These are phyloP conservation scores for Nakazawaea holstii DNA, from an alignment of 805 yeast species.

Conservation along the genomic window DNA sequence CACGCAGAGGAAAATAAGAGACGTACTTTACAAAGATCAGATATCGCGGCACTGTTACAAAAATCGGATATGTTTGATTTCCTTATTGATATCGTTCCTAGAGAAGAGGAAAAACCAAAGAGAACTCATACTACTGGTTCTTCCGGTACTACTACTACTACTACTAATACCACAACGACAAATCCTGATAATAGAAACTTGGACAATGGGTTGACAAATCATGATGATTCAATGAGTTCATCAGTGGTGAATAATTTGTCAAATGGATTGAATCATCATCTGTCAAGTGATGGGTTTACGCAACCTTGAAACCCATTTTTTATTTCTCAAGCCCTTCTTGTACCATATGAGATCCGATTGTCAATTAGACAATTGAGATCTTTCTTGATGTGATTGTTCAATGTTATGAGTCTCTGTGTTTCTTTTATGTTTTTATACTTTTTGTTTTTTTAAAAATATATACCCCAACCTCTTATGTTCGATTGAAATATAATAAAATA, in stretches of 20 bases:
- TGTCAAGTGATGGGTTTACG: neutral
- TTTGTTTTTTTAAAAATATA: neutral
- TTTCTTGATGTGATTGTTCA: neutral
- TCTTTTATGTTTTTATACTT: neutral
- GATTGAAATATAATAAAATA: neutral
- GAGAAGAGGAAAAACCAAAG: conserved; percentile 70
- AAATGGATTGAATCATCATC: neutral
- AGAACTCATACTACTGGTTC: neutral
- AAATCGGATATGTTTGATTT: conserved; percentile 97
- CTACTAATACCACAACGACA: neutral
- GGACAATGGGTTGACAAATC: neutral
- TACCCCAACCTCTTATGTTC: neutral
- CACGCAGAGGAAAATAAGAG: conserved; percentile 96
- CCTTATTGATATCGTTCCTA: conserved; percentile 90
- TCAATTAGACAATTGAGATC: neutral
- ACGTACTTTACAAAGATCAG: conserved; percentile 88
- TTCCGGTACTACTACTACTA: neutral
- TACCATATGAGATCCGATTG: too few species aligned
- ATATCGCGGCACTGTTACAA: conserved; percentile 91
- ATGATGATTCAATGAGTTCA: neutral
- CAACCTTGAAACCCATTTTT: neutral
- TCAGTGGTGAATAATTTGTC: neutral
- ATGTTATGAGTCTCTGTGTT: neutral
- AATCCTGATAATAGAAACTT: neutral
- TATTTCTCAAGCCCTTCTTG: too few species aligned